Evolutionary conservation across 2,329 filamentous ascomycete species (phyloP).

Genomic region (Thelonectria olida): DNA sequence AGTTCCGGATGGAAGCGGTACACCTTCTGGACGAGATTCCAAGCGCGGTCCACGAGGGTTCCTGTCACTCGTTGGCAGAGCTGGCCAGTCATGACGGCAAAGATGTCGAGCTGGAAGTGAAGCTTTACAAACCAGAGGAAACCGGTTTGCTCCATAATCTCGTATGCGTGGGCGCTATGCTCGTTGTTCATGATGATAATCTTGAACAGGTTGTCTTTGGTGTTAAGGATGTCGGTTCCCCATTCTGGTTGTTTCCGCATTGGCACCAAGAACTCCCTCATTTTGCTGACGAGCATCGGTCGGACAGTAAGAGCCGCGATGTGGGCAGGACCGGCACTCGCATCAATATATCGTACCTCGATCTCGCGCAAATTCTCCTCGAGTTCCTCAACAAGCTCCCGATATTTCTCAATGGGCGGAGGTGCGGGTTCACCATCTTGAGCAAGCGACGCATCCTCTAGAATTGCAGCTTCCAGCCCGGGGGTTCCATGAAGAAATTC

Average conservation of each 20-base stretch:
- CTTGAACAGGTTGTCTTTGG: conserved; percentile 65
- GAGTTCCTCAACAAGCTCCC: conserved; percentile 52
- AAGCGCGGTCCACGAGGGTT: conserved; percentile 62
- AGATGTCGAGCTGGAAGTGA: conserved; percentile 66
- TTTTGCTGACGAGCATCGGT: conserved; percentile 58
- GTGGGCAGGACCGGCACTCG: conserved; percentile 62
- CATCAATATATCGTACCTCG: conserved; percentile 61
- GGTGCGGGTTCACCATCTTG: conserved; percentile 38
- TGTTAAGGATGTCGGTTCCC: conserved; percentile 58
- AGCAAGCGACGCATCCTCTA: conserved; percentile 51
- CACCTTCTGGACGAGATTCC: conserved; percentile 56
- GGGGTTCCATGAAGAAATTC: conserved; percentile 53
- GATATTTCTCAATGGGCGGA: conserved; percentile 53
- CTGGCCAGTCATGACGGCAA: conserved; percentile 64
- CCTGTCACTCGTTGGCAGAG: conserved; percentile 60
- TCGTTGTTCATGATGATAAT: conserved; percentile 60
- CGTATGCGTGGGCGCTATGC: conserved; percentile 56
- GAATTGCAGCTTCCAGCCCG: conserved; percentile 59
- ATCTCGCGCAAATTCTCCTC: conserved; percentile 55
- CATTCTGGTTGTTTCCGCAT: conserved; percentile 58
- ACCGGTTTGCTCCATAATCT: conserved; percentile 52
- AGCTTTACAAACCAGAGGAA: conserved; percentile 65
- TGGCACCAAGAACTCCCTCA: conserved; percentile 58
- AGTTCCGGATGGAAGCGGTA: conserved; percentile 62
- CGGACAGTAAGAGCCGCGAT: conserved; percentile 59